Conservation (phyloP, 2,329 filamentous ascomycete genomes). For the Beauveria sp. region DNA sequence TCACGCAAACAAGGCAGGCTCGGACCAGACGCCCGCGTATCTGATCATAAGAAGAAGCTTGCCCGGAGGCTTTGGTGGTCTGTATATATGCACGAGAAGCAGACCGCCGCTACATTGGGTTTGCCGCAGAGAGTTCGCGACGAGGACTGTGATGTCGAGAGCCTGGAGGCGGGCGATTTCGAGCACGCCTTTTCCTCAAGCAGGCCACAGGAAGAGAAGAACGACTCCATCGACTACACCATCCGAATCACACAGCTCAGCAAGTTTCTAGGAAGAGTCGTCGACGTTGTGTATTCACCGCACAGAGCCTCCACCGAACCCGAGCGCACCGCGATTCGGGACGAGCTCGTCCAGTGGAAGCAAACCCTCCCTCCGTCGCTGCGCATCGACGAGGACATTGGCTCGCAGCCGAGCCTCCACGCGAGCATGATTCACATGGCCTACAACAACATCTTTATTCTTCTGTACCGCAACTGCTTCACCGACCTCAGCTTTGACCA, state of each 20-base stretch:
- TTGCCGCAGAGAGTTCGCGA: conserved; percentile 40
- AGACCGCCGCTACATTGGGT: conserved; percentile 37
- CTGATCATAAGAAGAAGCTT: conserved; percentile 19
- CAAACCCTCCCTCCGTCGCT: conserved; percentile 22
- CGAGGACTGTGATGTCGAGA: conserved; percentile 39
- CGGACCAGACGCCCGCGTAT: background rate
- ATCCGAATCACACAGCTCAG: conserved; percentile 19
- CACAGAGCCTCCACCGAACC: conserved; percentile 16
- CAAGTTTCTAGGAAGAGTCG: conserved; percentile 20
- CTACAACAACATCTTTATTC: conserved; percentile 38
- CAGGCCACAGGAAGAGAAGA: conserved; percentile 18
- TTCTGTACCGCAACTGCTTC: conserved; percentile 36
- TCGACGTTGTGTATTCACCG: conserved; percentile 14
- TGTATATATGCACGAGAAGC: conserved; percentile 41
- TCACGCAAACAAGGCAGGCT: conserved; percentile 1
- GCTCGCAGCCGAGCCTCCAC: conserved; percentile 29
- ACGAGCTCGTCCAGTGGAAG: conserved; percentile 33
- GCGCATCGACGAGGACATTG: conserved; percentile 11
- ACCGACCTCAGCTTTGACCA: conserved; percentile 24
- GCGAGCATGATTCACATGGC: conserved; percentile 34
- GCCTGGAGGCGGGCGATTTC: conserved; percentile 16
- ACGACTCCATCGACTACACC: conserved; percentile 28
- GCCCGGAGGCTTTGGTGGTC: conserved; percentile 41
- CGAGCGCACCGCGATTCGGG: conserved; percentile 25
- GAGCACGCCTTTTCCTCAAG: conserved; percentile 12